These are phyloP conservation scores for Boletellus deceptivus DNA, from an alignment of 1,284 basidiomycete genomes.

Conservation along the genomic window DNA sequence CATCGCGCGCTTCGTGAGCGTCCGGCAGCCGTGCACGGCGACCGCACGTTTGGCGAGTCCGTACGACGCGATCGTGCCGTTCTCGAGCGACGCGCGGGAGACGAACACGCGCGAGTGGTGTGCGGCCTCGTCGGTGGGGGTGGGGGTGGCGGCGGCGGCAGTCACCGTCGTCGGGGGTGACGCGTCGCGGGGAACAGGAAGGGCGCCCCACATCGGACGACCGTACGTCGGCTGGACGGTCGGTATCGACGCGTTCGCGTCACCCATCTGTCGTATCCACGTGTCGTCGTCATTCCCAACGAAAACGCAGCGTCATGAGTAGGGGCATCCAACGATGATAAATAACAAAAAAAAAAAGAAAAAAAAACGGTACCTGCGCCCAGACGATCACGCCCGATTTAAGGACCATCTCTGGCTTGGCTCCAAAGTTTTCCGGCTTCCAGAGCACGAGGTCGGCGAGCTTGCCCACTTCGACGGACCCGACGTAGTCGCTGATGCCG, in stretches of 20 bases:
- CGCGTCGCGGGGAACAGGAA: constrained; percentile 37
- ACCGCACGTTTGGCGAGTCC: constrained; percentile 72
- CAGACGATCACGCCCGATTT: constrained; percentile 94
- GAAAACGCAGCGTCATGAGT: background rate
- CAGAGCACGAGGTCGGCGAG: constrained; percentile 95
- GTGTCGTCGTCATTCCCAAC: background rate
- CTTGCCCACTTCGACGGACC: constrained; percentile 79
- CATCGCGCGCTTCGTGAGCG: constrained; percentile 85
- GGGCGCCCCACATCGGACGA: constrained; percentile 87
- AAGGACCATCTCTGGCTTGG: constrained; percentile 88
- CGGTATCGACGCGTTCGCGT: constrained; percentile 92
- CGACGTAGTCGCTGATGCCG: constrained; percentile 87
- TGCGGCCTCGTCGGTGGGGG: constrained; percentile 52
- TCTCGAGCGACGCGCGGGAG: constrained; percentile 69
- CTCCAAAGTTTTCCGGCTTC: constrained; percentile 91
- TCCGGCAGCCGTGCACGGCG: constrained; percentile 77
- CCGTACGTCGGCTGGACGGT: constrained; percentile 87
- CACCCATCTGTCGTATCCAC: constrained; percentile 67
- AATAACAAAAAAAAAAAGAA: background rate
- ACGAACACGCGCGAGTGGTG: constrained; percentile 86
- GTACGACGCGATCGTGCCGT: constrained; percentile 67
- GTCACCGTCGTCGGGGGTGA: no score
- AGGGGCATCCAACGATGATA: no score
- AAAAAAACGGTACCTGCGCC: constrained; percentile 61
- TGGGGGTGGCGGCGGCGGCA: no score